A percentile compares a stretch with the other conserved stretches of the same genome.
phyloP scores from a whole-genome alignment of 2,329 filamentous ascomycete genomes.

The Cucurbitaria berberidis region DNA sequence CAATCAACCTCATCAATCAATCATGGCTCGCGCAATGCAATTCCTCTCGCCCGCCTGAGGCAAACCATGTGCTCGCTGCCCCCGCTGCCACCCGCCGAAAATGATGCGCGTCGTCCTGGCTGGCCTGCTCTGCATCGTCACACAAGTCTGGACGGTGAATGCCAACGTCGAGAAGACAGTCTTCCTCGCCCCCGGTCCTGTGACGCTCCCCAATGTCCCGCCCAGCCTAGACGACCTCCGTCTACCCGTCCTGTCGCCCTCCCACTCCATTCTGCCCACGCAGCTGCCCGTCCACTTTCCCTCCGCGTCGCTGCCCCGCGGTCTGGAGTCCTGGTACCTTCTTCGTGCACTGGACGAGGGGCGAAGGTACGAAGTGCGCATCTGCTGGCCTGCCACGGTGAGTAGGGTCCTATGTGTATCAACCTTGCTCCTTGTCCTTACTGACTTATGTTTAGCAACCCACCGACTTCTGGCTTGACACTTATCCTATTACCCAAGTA shows the following conservation, averaged over 20 bases:
- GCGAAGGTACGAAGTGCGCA: slow-evolving; percentile 85
- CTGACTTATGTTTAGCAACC: slow-evolving; percentile 71
- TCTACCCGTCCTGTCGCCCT: slow-evolving; percentile 69
- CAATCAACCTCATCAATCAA: slow-evolving; percentile 2
- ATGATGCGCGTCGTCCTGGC: slow-evolving; percentile 47
- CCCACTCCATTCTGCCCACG: slow-evolving; percentile 61
- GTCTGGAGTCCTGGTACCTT: slow-evolving; percentile 77
- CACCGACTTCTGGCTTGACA: slow-evolving; percentile 75
- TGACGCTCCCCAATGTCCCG: slow-evolving; percentile 62
- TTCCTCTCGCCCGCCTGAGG: slow-evolving; percentile 22
- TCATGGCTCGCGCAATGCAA: slow-evolving; percentile 15
- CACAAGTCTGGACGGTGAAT: slow-evolving; percentile 43
- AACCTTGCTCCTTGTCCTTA: slow-evolving; percentile 6
- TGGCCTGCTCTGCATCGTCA: slow-evolving; percentile 39
- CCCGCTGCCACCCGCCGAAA: slow-evolving; percentile 32
- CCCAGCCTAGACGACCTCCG: slow-evolving; percentile 66
- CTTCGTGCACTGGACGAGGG: slow-evolving; percentile 72
- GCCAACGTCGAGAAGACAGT: slow-evolving; percentile 93
- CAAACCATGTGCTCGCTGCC: slow-evolving; percentile 2
- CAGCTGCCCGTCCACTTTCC: slow-evolving; percentile 73
- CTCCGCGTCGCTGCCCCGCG: slow-evolving; percentile 57
- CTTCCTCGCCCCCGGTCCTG: slow-evolving; percentile 73
- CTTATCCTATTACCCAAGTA: slow-evolving; percentile 66
- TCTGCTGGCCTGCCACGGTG: slow-evolving; percentile 94
- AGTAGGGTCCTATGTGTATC: slow-evolving; percentile 40